phyloP scores from a whole-genome alignment of 2,329 filamentous ascomycete genomes.

The Colletotrichum brevisporum region DNA sequence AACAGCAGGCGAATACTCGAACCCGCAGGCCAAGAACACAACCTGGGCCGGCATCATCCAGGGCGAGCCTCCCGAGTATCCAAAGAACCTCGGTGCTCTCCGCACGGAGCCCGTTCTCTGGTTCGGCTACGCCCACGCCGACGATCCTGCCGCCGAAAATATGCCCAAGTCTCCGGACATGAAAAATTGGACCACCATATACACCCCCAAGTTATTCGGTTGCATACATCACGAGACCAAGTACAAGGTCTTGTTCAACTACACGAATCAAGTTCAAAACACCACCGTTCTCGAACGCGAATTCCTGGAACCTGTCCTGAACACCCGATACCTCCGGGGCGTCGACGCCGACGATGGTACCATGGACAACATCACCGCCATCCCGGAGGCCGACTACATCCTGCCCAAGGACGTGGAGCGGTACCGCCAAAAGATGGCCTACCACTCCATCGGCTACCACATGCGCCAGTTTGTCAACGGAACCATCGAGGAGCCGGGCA shows the following conservation, averaged over 20 bases:
- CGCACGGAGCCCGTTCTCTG: slow-evolving; percentile 53
- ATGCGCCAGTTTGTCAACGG: slow-evolving; percentile 50
- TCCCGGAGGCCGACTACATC: slow-evolving; percentile 47
- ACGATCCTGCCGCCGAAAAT: slow-evolving; percentile 40
- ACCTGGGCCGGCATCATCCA: slow-evolving; percentile 46
- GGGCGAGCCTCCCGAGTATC: slow-evolving; percentile 42
- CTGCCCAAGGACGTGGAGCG: slow-evolving; percentile 42
- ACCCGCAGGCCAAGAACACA: slow-evolving; percentile 44
- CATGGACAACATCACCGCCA: slow-evolving; percentile 49
- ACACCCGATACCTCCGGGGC: slow-evolving; percentile 45
- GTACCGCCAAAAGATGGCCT: slow-evolving; percentile 51
- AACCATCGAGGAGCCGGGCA: slow-evolving; percentile 45
- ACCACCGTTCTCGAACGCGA: slow-evolving; percentile 42
- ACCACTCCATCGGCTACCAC: slow-evolving; percentile 49
- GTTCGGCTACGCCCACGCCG: slow-evolving; percentile 50
- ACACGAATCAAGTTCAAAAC: slow-evolving; percentile 45
- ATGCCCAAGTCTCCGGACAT: slow-evolving; percentile 41
- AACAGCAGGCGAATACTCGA: slow-evolving; percentile 47
- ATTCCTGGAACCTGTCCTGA: slow-evolving; percentile 46
- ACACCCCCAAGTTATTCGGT: slow-evolving; percentile 50
- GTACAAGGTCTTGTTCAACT: slow-evolving; percentile 50
- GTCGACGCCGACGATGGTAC: slow-evolving; percentile 49
- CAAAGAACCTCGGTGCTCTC: slow-evolving; percentile 50
- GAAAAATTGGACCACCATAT: slow-evolving; percentile 47
- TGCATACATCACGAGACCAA: slow-evolving; percentile 53